A percentile compares a stretch with the other conserved stretches of the same genome.
These are phyloP conservation scores for Aspergillus pseudotamarii DNA, from an alignment of 2,329 filamentous ascomycete species.

Conservation along the genomic window DNA sequence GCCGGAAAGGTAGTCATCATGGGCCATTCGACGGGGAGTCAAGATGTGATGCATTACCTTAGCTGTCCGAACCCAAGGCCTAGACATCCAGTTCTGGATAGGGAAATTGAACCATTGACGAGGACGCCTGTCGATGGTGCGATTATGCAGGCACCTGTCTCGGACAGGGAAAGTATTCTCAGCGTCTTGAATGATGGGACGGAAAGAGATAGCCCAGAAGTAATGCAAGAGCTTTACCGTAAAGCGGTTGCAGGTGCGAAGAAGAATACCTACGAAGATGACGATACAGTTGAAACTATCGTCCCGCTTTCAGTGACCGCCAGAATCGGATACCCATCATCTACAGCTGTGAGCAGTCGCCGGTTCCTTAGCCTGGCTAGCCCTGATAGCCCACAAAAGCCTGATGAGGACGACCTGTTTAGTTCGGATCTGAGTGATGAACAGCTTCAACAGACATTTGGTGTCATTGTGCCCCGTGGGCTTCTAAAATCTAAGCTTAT, in stretches of 20 bases:
- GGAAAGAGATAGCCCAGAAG: slow-evolving; percentile 7
- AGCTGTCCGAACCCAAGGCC: slow-evolving; percentile 3
- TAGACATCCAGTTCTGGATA: not conserved
- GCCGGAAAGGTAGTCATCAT: slow-evolving; percentile 62
- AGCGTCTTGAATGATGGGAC: slow-evolving; percentile 3
- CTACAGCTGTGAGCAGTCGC: slow-evolving; percentile 54
- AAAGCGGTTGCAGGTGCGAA: slow-evolving; percentile 1
- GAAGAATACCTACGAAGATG: slow-evolving; percentile 5
- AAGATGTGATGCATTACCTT: slow-evolving; percentile 10
- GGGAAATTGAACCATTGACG: not conserved
- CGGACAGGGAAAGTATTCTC: slow-evolving; percentile 7
- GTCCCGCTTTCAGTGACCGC: slow-evolving; percentile 7
- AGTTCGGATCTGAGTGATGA: slow-evolving; percentile 68
- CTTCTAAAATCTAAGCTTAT: slow-evolving; percentile 42
- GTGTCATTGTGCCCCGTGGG: slow-evolving; percentile 42
- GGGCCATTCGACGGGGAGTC: slow-evolving; percentile 66
- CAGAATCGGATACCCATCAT: slow-evolving; percentile 21
- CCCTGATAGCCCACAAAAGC: slow-evolving; percentile 53
- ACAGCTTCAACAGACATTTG: slow-evolving; percentile 66
- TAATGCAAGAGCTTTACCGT: not conserved
- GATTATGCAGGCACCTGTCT: slow-evolving; percentile 11
- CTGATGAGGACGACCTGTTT: slow-evolving; percentile 83
- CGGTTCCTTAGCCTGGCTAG: slow-evolving; percentile 60
- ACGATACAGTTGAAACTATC: not conserved
- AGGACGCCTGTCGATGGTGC: slow-evolving; percentile 5